Base-by-base conservation (phyloP, 352 stramenopile genomes). In the Phytophthora melonis region DNA sequence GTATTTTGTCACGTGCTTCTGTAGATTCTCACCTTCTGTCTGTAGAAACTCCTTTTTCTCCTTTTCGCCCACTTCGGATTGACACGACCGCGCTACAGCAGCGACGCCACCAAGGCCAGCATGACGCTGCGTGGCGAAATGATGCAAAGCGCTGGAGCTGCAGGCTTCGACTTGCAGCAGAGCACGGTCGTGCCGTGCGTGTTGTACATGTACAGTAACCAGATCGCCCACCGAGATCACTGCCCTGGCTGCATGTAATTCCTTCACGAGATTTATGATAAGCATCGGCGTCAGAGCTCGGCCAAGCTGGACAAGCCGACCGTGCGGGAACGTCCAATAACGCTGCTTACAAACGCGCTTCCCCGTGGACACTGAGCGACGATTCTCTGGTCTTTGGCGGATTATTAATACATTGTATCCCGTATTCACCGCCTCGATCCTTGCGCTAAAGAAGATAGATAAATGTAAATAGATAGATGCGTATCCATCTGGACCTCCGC, bases 41-140 rank as follows among this genome's bases (percentile, higher is more conserved):
- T n/a, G n/a, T n/a, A n/a, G n/a, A n/a, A n/a, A n/a, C n/a, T n/a
- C n/a, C n/a, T n/a, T n/a, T n/a, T n/a, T n/a, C n/a, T 61, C 52
- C 59, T 63, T 58, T 50, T 50, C 41, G 41, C 14, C 41, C 41
- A 50, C 41, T 50, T n/a, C 14, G 14, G 19, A 30, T 30, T 50
- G n/a, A 8, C 18, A 39, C 34, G 57, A 18, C n/a, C 10, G 36
- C 36, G 36, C 36, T 43, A 25, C 57, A 25, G 23, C 11, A 8
- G 30, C 34, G 19, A 23, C 47, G 14, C n/a, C 47, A 23, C n/a
- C 47, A 16, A 18, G 45, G 10, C 19, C 47, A 54, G n/a, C 54
- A 47, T 60, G 10, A 11, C 54, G 54, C 21, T 54, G 47, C 21
- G 47, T 18, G 41, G 41, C 34, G 19, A 30, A 63, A 18, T n/a